phyloP scores from a whole-genome alignment of 2,329 filamentous ascomycete genomes.

The Arthrobotrys pseudoclavata region DNA sequence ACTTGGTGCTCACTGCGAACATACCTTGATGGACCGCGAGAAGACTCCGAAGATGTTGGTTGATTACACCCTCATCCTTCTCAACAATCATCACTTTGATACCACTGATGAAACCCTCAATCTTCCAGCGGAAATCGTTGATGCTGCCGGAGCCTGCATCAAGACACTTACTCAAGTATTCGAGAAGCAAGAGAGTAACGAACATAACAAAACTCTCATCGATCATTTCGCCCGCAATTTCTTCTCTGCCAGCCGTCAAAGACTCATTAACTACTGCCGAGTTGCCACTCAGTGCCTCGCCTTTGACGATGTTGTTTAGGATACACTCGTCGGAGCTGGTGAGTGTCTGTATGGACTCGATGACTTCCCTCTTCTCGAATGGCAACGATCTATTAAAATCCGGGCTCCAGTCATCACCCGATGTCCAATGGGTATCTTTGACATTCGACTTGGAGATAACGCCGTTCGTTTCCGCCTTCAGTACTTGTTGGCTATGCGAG shows the following conservation, averaged over 20 bases:
- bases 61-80: constrained; percentile 36
- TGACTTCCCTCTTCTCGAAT: constrained; percentile 10
- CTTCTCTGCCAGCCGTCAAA: constrained; percentile 34
- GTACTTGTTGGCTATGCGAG: constrained; percentile 37
- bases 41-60: constrained; percentile 37
- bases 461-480: constrained; percentile 37
- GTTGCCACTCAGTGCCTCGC: constrained; percentile 37
- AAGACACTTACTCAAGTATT: constrained; percentile 17
- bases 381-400: constrained; percentile 20
- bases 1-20: constrained; percentile 42
- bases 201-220: constrained; percentile 22
- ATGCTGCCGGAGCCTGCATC: constrained; percentile 23
- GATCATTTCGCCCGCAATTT: constrained; percentile 43
- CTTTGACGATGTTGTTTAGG: constrained; percentile 52
- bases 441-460: constrained; percentile 36
- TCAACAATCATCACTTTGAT: constrained; percentile 43
- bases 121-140: constrained; percentile 40
- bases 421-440: constrained; percentile 37
- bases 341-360: constrained; percentile 43
- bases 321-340: constrained; percentile 39
- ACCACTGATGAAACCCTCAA: constrained; percentile 9
- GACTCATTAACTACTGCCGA: constrained; percentile 18
- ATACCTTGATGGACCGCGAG: constrained; percentile 45
- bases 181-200: constrained; percentile 8
- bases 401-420: constrained; percentile 20